A percentile compares a stretch with the other conserved stretches of the same genome.
phyloP scores from a whole-genome alignment of 768 basidiomycete species.

The Termitomyces sp. region DNA sequence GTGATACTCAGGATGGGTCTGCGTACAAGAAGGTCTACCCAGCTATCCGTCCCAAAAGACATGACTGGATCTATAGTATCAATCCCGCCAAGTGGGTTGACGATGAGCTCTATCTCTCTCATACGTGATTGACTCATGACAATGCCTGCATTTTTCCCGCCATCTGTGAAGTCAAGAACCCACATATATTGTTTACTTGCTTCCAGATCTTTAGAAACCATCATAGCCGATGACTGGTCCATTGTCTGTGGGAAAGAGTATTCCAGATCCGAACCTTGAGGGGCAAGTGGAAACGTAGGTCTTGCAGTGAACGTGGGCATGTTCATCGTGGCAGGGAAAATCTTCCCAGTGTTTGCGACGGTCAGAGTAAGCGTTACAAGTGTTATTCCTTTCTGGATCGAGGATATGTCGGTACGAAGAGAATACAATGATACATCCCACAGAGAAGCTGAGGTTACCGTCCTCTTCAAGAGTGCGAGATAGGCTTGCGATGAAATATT shows the following conservation, averaged over 20 bases:
- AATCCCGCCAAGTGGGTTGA: constrained; percentile 53
- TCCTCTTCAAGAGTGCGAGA: constrained; percentile 49
- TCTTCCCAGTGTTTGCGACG: constrained; percentile 29
- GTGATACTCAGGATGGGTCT: background rate
- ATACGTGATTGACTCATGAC: constrained; percentile 74
- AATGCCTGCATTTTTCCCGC: constrained; percentile 50
- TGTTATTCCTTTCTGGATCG: constrained; percentile 44
- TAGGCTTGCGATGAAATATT: constrained; percentile 71
- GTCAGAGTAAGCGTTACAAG: constrained; percentile 51
- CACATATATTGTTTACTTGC: constrained; percentile 41
- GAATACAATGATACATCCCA: constrained; percentile 50
- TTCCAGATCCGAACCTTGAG: constrained; percentile 43
- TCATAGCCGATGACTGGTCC: constrained; percentile 27
- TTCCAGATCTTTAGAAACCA: constrained; percentile 13
- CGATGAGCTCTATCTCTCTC: constrained; percentile 65
- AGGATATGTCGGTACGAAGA: constrained; percentile 44
- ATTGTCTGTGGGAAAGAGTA: constrained; percentile 46
- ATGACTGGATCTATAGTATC: constrained; percentile 39
- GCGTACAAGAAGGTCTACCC: constrained; percentile 64
- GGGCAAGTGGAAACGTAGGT: constrained; percentile 53
- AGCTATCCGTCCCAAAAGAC: constrained; percentile 50
- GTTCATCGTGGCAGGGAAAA: constrained; percentile 42
- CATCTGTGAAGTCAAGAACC: constrained; percentile 71
- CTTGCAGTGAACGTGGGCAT: constrained; percentile 43
- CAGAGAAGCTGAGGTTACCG: constrained; percentile 18